phyloP scores from a whole-genome alignment of 2,329 filamentous ascomycete genomes.

The Chalara sp. region DNA sequence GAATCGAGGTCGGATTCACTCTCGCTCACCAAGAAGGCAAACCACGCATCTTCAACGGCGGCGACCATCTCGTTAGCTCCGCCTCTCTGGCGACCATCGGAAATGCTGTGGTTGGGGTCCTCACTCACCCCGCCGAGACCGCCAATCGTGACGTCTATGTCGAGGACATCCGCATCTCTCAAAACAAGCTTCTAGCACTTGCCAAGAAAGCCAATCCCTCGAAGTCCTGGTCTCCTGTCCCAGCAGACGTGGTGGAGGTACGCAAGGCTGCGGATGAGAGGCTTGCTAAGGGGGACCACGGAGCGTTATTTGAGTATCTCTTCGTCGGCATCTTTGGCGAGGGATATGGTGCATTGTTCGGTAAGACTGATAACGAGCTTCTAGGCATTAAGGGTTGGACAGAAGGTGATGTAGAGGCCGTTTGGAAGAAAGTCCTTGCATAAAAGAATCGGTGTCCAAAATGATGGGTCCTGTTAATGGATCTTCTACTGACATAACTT shows the following conservation, averaged over 20 bases:
- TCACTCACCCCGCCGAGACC: constrained; percentile 43
- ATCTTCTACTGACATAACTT: too few relatives aligned
- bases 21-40: constrained; percentile 36
- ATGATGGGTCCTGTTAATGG: too few relatives aligned
- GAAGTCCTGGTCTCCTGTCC: constrained; percentile 20
- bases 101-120: constrained; percentile 40
- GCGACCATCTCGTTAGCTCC: constrained; percentile 39
- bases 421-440: too few relatives aligned
- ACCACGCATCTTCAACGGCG: constrained; percentile 41
- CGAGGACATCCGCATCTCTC: constrained; percentile 37
- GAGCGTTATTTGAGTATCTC: constrained; percentile 29
- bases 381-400: constrained; percentile 30
- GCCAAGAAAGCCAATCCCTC: constrained; percentile 28
- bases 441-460: too few relatives aligned
- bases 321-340: constrained; percentile 27
- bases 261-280: constrained; percentile 13
- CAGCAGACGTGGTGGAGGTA: constrained; percentile 9
- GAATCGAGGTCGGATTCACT: constrained; percentile 34
- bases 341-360: constrained; percentile 27
- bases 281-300: constrained; percentile 18
- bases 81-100: constrained; percentile 42
- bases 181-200: constrained; percentile 32
- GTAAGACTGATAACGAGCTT: constrained; percentile 33
- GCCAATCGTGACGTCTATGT: constrained; percentile 43
- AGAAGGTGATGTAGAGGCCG: too few relatives aligned